Evolutionary conservation across 2,329 filamentous ascomycete species (phyloP).

Genomic region (Epichloe brachyelytri): DNA sequence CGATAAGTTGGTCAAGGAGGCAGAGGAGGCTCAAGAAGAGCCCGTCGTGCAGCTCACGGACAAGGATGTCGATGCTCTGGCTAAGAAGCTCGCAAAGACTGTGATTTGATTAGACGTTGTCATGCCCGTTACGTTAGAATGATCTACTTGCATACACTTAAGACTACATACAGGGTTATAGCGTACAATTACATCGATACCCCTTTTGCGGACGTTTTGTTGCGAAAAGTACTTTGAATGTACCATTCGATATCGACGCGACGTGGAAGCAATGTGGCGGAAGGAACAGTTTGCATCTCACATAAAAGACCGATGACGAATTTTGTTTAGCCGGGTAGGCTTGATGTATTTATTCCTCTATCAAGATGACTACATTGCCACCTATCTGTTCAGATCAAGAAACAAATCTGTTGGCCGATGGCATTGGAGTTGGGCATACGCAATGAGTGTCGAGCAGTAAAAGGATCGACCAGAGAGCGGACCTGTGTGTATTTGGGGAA

Average conservation of each 20-base stretch:
- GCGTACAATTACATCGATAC: slow-evolving; percentile 19
- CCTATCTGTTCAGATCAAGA: too few species aligned
- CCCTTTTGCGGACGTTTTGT: slow-evolving; percentile 5
- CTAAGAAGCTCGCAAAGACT: slow-evolving; percentile 63
- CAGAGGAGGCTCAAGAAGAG: slow-evolving; percentile 59
- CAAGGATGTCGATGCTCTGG: slow-evolving; percentile 69
- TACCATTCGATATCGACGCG: too few species aligned
- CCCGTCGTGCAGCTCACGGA: slow-evolving; percentile 59
- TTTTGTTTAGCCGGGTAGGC: too few species aligned
- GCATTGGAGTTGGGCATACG: background rate
- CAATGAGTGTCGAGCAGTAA: background rate
- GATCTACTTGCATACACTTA: slow-evolving; percentile 3
- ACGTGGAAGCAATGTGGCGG: too few species aligned
- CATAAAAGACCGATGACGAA: too few species aligned
- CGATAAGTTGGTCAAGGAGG: slow-evolving; percentile 57
- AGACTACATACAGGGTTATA: slow-evolving; percentile 8
- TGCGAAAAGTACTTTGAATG: background rate
- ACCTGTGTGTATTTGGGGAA: background rate
- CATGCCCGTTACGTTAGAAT: background rate
- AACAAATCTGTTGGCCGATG: too few species aligned
- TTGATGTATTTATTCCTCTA: too few species aligned
- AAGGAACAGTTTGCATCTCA: too few species aligned
- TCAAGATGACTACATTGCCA: too few species aligned
- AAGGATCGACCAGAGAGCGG: background rate
- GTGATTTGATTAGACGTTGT: slow-evolving; percentile 26